Base-by-base conservation (phyloP, 352 stramenopile genomes). In the Poterioochromonas sp. region DNA sequence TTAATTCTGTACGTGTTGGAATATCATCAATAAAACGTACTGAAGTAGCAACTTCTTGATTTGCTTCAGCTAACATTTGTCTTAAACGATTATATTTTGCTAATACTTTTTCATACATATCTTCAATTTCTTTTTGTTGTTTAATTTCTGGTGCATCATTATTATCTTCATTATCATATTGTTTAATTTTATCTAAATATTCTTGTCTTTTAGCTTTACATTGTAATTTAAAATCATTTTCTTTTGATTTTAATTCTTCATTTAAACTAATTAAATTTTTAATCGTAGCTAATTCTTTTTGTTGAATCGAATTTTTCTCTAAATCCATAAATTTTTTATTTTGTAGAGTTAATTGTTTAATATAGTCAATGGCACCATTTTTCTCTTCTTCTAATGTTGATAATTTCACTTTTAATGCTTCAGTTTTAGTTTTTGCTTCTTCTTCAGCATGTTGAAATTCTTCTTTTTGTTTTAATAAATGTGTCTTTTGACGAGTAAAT, bases 1-100 rank as follows among this genome's bases (percentile, higher is more conserved):
- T 82, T 0, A 95, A 79, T 81, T 95, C 90, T 34, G 88, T 88
- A 20, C 86, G 84, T 8, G 87, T 91, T 0, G 90, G 90, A 11
- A 93, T 85, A 15, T 92, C 89, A 78, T 95, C 90, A 11, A 94
- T 88, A 44, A 87, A 77, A 70, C 88, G 89, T 82, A 87, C 85
- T 26, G 85, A 84, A 0, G 84, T 79, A 34, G 90, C 84, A 29
- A 93, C 62, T 0, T 86, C 84, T 26, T 86, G 84, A 3, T 84
- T 91, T 41, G 90, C 81, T n/a, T 86, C 82, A 0, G 83, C 87
- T 2, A 92, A 79, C 18, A 87, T 81, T 18, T 83, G 65, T 41
- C 87, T 86, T 77, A 95, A 81, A 1, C 90, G 83, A n/a, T 85
- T 86, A 77, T 91, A 86, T 62, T 91, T 83, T 15, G 32, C 80